Base-by-base conservation (phyloP, 805 yeast genomes). In the Cephaloascus fragrans region DNA sequence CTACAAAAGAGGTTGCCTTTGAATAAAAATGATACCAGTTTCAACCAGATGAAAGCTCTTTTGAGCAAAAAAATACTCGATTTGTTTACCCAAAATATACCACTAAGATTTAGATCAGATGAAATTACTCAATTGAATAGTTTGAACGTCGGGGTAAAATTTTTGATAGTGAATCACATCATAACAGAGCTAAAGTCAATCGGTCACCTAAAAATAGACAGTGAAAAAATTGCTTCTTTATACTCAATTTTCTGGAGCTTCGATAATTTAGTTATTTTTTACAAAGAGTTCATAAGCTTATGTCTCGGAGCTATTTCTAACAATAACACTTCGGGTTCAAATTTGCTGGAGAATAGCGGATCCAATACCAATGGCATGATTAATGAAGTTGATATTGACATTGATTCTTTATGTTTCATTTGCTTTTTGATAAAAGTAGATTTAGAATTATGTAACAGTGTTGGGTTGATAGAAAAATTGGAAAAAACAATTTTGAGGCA, bases 81-180 rank as follows among this genome's bases (percentile, higher is more conserved):
- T 23, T 23, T 23, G 12, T 12, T 23, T 23, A 23, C 12, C 6
- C 10, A 23, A 23, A 23, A 23, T 23, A 23, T 12, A 23, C 12
- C 12, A 12, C 6, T 23, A 6, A 12, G 6, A 12, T 23, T 23
- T 12, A 23, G 10, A 8, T 8, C 6, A 23, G 28, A 23, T 23
- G 28, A 23, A 23, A 8, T 12, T 1, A 31, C 5, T 14, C 47
- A 44, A 17, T 43, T 59, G 8, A 38, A 43, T 3, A 37, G 37
- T 1, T 47, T 61, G 16, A 66, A 70, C 17, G 61, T 64, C 12
- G 75, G 76, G 14, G 55, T 68, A 6, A 63, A 64, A 42, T 69
- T 67, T 38, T 57, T 71, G 42, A 50, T 69, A 4, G 62, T 69
- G 3, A 74, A 71, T 46, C 71, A 76, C 75, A 52, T 69, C 34